phyloP scores from a whole-genome alignment of 169 alveolate genomes.

The Plasmodium malariae region DNA sequence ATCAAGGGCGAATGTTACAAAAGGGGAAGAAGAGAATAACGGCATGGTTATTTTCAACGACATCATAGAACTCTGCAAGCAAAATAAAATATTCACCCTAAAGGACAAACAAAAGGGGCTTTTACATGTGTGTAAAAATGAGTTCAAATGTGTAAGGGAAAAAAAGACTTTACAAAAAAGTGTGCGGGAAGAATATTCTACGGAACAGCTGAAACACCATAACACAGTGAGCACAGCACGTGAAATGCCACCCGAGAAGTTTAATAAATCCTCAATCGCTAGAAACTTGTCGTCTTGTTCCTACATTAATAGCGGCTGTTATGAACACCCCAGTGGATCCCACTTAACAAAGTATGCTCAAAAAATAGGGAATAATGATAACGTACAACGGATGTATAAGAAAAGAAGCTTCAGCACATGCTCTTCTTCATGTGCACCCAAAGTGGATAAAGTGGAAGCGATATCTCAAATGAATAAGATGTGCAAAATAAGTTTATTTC shows the following conservation, averaged over 20 bases:
- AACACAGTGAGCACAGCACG: not conserved
- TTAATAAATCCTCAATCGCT: not conserved
- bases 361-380: not conserved
- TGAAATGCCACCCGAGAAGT: not conserved
- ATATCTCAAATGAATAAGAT: not conserved
- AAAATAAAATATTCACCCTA: conserved; percentile 44
- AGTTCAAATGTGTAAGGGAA: not conserved
- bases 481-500: not conserved
- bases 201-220: too few species aligned
- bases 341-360: not conserved
- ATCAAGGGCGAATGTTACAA: not conserved
- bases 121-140: not conserved
- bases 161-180: too few species aligned
- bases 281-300: not conserved
- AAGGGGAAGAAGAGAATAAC: conserved; percentile 3
- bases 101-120: not conserved
- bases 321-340: not conserved
- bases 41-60: conserved; percentile 26
- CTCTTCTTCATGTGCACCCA: not conserved
- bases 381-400: not conserved
- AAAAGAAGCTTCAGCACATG: conserved; percentile 31
- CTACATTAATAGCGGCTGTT: not conserved
- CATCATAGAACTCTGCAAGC: conserved; percentile 29
- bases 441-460: not conserved
- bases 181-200: too few species aligned